A percentile compares a stretch with the other conserved stretches of the same genome.
Conservation (phyloP, 768 basidiomycete species). For the Suillus sp. region DNA sequence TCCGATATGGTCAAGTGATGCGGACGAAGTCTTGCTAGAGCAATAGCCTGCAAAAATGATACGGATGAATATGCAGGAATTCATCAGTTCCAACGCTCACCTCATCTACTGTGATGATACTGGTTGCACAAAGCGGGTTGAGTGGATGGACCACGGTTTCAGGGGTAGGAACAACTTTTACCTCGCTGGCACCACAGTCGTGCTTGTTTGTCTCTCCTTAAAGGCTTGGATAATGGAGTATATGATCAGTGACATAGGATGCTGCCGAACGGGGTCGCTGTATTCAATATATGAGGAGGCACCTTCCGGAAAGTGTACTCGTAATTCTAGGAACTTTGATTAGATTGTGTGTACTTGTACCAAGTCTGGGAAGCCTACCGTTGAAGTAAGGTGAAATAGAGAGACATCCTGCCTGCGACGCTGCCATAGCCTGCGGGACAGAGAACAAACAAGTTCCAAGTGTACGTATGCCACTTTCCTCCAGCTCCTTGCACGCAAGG, state of each 20-base stretch:
- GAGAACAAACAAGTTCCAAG: constrained; percentile 58
- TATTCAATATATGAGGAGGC: constrained; percentile 40
- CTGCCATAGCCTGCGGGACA: constrained; percentile 56
- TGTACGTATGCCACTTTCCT: constrained; percentile 47
- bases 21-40: constrained; percentile 41
- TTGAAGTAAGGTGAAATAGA: constrained; percentile 62
- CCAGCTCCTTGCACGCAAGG: constrained; percentile 48
- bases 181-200: constrained; percentile 55
- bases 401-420: constrained; percentile 52
- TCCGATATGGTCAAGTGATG: constrained; percentile 48
- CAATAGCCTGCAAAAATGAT: constrained; percentile 37
- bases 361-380: constrained; percentile 30
- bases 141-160: background rate
- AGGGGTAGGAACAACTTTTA: constrained; percentile 17
- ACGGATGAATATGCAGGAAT: background rate
- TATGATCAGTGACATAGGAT: constrained; percentile 46
- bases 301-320: constrained; percentile 47
- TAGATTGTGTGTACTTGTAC: constrained; percentile 11
- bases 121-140: constrained; percentile 15
- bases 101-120: constrained; percentile 44
- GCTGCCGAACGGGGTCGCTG: constrained; percentile 38
- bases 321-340: constrained; percentile 37
- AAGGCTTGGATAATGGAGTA: constrained; percentile 40
- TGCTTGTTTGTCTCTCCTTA: constrained; percentile 39
- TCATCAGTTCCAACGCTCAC: constrained; percentile 20